Evolutionary conservation across 2,329 filamentous ascomycete species (phyloP), one percentile per base, ranked within the genome.

Genomic region (Xylariales sp.): DNA sequence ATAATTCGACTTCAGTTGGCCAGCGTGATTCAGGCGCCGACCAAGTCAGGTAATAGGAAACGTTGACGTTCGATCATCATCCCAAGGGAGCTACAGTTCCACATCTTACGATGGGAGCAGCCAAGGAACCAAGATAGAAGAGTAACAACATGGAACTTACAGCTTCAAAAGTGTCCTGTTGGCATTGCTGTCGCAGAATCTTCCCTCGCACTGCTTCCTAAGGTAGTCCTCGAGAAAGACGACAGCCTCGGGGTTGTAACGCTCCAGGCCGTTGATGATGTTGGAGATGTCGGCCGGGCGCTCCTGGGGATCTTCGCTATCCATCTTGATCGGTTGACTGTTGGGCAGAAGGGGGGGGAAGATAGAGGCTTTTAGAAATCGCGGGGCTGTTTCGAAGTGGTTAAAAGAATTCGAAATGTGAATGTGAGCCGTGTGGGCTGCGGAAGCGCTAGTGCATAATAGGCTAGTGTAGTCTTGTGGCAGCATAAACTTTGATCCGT

Each of bases 171-270:
- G 72, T 33, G 93, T 94, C 63, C 96, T 74, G 71, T 97, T 98
- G 56, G 93, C 89, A 68, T 96, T 97, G 74, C 85, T 88, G 69
- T 98, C 93, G 68, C 88, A 90, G 54, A 85, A 90, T 69, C 89
- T 85, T 66, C 86, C 83, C 68, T 97, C 91, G 74, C 93, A 98
- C 71, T 98, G 93, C 66, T 89, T 83, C 59, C 78, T 77, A 47
- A 98, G 84, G 68, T 98, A 98, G 63, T 88, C 85, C 76, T 98
- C 91, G 66, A 98, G 93, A 50, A 87, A 77, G 46, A 80, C 79
- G 34, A 94, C 95, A 36, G 93, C 95, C 73, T 98, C 93, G 29
- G 93, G 93, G 68, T 98, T 98, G 74, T 98, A 98, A 59, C 93
- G 81, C 69, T 98, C 93, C 48, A 98, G 87, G 54, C 93, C 91